Conservation (phyloP, 805 yeast species). For the Starmerella davenportii region DNA sequence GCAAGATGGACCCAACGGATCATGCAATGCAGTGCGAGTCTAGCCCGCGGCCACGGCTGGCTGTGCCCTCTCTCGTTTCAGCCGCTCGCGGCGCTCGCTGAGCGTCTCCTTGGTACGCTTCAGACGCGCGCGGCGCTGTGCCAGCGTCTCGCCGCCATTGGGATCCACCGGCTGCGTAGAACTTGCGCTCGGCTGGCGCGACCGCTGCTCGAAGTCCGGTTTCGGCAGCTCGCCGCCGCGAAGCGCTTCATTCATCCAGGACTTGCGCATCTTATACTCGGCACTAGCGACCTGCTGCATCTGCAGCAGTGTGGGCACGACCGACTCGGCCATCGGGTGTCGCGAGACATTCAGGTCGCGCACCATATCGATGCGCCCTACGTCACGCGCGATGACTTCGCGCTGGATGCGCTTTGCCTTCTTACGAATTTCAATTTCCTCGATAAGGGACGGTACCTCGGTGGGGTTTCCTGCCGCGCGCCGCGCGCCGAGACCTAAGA, state of each 20-base stretch:
- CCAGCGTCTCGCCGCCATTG: slow-evolving; percentile 53
- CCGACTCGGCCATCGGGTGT: neutral
- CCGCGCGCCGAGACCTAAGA: slow-evolving; percentile 17
- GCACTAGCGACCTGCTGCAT: slow-evolving; percentile 19
- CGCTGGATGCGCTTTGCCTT: slow-evolving; percentile 19
- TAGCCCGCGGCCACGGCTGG: no score
- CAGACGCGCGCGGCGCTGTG: slow-evolving; percentile 20
- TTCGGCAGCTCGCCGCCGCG: neutral
- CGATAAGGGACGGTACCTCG: slow-evolving; percentile 22
- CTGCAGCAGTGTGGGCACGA: slow-evolving; percentile 19
- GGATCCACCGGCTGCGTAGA: no score
- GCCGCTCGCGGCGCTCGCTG: slow-evolving; percentile 16
- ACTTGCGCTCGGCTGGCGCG: no score
- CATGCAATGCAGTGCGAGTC: no score
- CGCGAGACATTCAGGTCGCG: neutral
- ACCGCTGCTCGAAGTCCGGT: neutral
- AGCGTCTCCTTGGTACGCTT: slow-evolving; percentile 16
- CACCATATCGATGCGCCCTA: slow-evolving; percentile 8
- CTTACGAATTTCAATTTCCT: slow-evolving; percentile 24
- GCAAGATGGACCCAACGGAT: no score
- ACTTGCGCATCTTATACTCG: slow-evolving; percentile 18
- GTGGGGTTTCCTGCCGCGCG: slow-evolving; percentile 9
- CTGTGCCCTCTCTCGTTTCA: slow-evolving; percentile 4
- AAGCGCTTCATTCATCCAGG: slow-evolving; percentile 9
- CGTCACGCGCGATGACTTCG: slow-evolving; percentile 16